Evolutionary conservation across 345 rosid genomes (phyloP).

Genomic region (Rubroshorea leprosula): DNA sequence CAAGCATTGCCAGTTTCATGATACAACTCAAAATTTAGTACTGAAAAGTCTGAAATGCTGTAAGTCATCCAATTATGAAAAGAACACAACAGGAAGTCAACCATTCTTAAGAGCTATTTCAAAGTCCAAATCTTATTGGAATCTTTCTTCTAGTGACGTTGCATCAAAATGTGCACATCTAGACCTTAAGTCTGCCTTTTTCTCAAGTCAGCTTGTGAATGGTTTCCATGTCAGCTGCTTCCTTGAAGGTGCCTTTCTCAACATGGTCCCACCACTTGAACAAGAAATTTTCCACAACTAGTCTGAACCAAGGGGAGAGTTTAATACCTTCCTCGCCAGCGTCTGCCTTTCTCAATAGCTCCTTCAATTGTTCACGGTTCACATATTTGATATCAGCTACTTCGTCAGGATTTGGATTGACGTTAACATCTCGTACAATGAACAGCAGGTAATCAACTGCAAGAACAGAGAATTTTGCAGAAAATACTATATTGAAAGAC

Average conservation of each 20-base stretch:
- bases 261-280: conserved; percentile 95
- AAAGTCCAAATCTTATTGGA: conserved; percentile 10
- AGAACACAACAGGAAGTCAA: background rate
- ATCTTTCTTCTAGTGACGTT: background rate
- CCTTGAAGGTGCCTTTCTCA: conserved; percentile 61
- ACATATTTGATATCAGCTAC: conserved; percentile 76
- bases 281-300: conserved; percentile 90
- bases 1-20: background rate
- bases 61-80: background rate
- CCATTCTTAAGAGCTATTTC: background rate
- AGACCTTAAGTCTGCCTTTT: background rate
- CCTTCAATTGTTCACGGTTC: conserved; percentile 69
- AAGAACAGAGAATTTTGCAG: too few relatives aligned
- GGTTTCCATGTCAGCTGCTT: conserved; percentile 66
- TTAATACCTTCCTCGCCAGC: conserved; percentile 79
- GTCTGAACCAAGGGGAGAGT: conserved; percentile 92
- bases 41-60: background rate
- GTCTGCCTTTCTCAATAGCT: conserved; percentile 82
- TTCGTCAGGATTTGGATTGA: conserved; percentile 83
- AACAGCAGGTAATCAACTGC: conserved; percentile 91
- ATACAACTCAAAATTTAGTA: background rate
- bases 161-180: background rate
- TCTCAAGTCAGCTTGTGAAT: conserved; percentile 59
- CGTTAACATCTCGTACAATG: conserved; percentile 67
- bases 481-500: background rate